These are phyloP conservation scores for Ceratobasidium sp. DNA, from an alignment of 1,284 basidiomycete genomes.

Conservation along the genomic window DNA sequence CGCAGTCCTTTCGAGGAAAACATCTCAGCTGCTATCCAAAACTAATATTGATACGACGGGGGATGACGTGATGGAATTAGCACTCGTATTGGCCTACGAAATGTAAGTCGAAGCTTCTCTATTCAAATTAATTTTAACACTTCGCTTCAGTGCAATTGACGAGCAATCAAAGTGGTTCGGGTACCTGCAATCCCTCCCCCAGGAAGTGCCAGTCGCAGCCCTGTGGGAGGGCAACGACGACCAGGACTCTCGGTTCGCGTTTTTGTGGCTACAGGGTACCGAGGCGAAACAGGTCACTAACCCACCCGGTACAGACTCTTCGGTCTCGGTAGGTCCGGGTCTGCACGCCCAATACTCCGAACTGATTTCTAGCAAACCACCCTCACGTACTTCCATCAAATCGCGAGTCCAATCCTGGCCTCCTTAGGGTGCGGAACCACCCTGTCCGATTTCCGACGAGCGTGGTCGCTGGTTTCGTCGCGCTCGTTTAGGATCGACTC, in stretches of 20 bases:
- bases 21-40: constrained; percentile 63
- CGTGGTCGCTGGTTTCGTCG: constrained; percentile 85
- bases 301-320: neutral
- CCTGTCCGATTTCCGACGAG: constrained; percentile 66
- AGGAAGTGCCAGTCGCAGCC: constrained; percentile 66
- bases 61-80: constrained; percentile 67
- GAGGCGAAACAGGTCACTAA: constrained; percentile 57
- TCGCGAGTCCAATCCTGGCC: constrained; percentile 30
- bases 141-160: constrained; percentile 49
- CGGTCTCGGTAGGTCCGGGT: constrained; percentile 33
- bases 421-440: constrained; percentile 12
- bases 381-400: constrained; percentile 17
- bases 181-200: constrained; percentile 74
- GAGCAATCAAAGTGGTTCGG: constrained; percentile 68
- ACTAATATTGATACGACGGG: constrained; percentile 62
- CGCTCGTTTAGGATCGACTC: constrained; percentile 89
- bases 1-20: constrained; percentile 70
- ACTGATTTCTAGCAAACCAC: constrained; percentile 37
- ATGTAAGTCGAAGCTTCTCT: constrained; percentile 60
- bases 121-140: constrained; percentile 11
- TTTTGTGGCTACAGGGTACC: constrained; percentile 58
- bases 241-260: constrained; percentile 45
- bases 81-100: constrained; percentile 71
- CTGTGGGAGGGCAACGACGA: constrained; percentile 64
- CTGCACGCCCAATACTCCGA: neutral